Evolutionary conservation across 2,329 filamentous ascomycete genomes (phyloP).

Genomic region (Alternaria atra): DNA sequence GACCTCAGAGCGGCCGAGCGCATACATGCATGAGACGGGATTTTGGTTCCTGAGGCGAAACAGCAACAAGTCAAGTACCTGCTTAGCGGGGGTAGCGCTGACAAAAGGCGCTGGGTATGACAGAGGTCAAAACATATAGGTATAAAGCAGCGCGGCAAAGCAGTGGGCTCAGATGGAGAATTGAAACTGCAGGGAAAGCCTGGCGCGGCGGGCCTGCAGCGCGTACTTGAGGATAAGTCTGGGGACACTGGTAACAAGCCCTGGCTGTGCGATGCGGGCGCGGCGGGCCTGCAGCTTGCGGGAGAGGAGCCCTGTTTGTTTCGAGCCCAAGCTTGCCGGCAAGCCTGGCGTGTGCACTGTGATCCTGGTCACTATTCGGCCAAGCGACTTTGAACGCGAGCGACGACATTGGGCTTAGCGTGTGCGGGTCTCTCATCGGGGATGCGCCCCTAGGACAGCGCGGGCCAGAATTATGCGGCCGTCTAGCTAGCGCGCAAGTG

Average conservation of each 20-base stretch:
- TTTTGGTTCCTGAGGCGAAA: slow-evolving; percentile 49
- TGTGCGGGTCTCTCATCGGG: slow-evolving; percentile 43
- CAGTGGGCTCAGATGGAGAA: slow-evolving; percentile 31
- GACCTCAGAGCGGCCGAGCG: slow-evolving; percentile 44
- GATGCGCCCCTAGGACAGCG: slow-evolving; percentile 38
- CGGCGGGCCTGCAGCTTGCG: slow-evolving; percentile 48
- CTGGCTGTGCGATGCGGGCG: slow-evolving; percentile 46
- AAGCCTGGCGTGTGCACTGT: slow-evolving; percentile 34
- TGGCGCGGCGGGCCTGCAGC: slow-evolving; percentile 44
- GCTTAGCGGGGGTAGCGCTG: slow-evolving; percentile 38
- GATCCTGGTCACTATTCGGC: slow-evolving; percentile 39
- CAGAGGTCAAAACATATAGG: slow-evolving; percentile 29
- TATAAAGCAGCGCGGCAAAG: slow-evolving; percentile 33
- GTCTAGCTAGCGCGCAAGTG: slow-evolving; percentile 31
- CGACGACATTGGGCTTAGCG: slow-evolving; percentile 44
- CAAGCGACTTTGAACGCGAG: slow-evolving; percentile 31
- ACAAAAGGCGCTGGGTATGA: slow-evolving; percentile 40
- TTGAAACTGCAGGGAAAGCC: slow-evolving; percentile 44
- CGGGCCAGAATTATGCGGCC: slow-evolving; percentile 42
- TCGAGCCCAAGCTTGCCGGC: slow-evolving; percentile 41
- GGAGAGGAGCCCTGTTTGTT: slow-evolving; percentile 43
- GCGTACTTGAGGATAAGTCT: slow-evolving; percentile 49
- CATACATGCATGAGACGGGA: slow-evolving; percentile 52
- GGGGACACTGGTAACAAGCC: slow-evolving; percentile 40
- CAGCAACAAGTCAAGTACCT: slow-evolving; percentile 35